These are phyloP conservation scores for Aspergillus cavernicola DNA, from an alignment of 495 filamentous ascomycete genomes.

Conservation along the genomic window DNA sequence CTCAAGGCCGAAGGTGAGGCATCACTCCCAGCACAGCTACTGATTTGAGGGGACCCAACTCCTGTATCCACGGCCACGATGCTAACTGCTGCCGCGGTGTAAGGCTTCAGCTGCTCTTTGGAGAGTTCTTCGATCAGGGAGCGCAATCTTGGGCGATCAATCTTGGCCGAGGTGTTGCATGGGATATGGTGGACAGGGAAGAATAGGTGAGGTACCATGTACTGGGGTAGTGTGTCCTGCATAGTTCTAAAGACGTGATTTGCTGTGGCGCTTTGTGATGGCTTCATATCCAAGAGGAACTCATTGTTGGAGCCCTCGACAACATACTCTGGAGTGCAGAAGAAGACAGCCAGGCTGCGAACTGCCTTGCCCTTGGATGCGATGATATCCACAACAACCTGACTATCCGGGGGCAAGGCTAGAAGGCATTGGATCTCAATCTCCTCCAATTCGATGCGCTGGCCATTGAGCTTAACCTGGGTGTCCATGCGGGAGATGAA, in stretches of 20 bases:
- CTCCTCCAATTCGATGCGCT: slow-evolving; percentile 44
- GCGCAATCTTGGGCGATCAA: slow-evolving; percentile 25
- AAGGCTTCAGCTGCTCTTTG: neutral
- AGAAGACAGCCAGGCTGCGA: neutral
- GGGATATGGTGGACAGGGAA: slow-evolving; percentile 32
- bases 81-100: neutral
- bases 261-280: neutral
- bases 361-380: neutral
- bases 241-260: neutral
- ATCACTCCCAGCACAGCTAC: neutral
- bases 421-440: slow-evolving; percentile 25
- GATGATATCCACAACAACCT: slow-evolving; percentile 4
- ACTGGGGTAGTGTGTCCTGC: slow-evolving; percentile 20
- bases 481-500: slow-evolving; percentile 33
- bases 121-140: neutral
- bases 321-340: neutral
- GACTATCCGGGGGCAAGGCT: neutral
- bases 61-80: neutral
- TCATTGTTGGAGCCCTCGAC: neutral
- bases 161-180: slow-evolving; percentile 31
- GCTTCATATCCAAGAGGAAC: neutral
- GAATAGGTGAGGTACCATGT: slow-evolving; percentile 42
- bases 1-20: neutral
- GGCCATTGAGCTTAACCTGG: slow-evolving; percentile 41
- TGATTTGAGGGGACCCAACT: neutral